A percentile compares a stretch with the other conserved stretches of the same genome.
Conservation (phyloP, 306 rosid genomes). For the Citrullus amarus region DNA sequence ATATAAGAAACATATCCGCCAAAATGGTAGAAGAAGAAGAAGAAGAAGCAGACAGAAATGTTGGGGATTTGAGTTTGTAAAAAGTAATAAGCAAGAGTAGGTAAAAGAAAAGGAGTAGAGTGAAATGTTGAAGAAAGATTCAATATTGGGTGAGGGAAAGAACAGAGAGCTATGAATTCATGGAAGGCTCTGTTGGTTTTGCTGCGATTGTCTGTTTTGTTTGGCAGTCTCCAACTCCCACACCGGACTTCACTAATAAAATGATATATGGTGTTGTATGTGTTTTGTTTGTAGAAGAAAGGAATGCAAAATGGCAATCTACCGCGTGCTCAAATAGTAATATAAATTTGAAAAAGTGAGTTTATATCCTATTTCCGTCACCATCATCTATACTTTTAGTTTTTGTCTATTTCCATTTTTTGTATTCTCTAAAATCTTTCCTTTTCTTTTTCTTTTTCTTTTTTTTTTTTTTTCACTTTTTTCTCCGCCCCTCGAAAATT, state of each 20-base stretch:
- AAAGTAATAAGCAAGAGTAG: too few relatives aligned
- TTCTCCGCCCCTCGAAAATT: too few relatives aligned
- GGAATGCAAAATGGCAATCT: neutral
- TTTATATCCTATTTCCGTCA: neutral
- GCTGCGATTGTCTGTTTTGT: conserved; percentile 6
- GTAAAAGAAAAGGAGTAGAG: too few relatives aligned
- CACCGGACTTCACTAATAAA: too few relatives aligned
- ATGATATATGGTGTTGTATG: too few relatives aligned
- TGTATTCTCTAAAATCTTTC: neutral
- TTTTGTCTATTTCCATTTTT: neutral
- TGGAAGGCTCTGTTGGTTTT: conserved; percentile 22
- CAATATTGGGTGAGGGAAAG: too few relatives aligned
- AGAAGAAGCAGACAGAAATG: neutral
- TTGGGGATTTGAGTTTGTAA: too few relatives aligned
- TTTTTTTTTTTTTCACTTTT: too few relatives aligned
- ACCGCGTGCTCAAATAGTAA: conserved; percentile 5
- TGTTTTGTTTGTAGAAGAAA: too few relatives aligned
- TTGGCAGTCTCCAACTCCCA: conserved; percentile 14
- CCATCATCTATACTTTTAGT: neutral
- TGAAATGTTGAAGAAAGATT: too few relatives aligned
- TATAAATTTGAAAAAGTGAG: neutral
- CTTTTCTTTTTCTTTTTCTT: neutral
- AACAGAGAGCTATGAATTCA: neutral
- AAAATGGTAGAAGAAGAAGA: neutral
- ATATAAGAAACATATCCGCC: neutral